Conservation (phyloP, 805 yeast species). For the Candida mattraensis region DNA sequence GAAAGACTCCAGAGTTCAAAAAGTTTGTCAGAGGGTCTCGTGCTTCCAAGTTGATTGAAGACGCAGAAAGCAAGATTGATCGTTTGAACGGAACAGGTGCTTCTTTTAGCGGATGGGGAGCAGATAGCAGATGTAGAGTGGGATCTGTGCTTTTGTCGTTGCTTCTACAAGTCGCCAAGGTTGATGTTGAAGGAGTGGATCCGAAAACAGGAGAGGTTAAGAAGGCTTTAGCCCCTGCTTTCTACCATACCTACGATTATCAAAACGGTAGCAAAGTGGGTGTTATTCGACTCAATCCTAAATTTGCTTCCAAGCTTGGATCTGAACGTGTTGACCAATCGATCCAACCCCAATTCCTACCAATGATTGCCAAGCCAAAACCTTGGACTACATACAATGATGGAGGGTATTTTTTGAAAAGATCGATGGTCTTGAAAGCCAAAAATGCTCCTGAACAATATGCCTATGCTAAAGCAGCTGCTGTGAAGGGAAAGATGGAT, state of each 20-base stretch:
- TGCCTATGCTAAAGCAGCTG: constrained; percentile 86
- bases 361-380: constrained; percentile 89
- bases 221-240: constrained; percentile 83
- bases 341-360: constrained; percentile 78
- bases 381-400: constrained; percentile 81
- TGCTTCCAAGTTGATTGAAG: constrained; percentile 28
- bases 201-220: constrained; percentile 71
- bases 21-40: constrained; percentile 37
- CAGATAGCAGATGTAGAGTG: constrained; percentile 54
- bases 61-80: constrained; percentile 26
- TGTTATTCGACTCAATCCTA: constrained; percentile 71
- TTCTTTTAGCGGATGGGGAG: constrained; percentile 27
- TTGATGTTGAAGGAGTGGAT: constrained; percentile 75
- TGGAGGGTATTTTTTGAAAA: constrained; percentile 81
- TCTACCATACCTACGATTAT: constrained; percentile 84
- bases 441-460: constrained; percentile 85
- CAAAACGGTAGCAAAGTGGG: constrained; percentile 79
- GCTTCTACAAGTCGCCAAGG: constrained; percentile 78
- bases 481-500: constrained; percentile 62
- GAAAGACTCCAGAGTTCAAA: constrained; percentile 43
- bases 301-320: constrained; percentile 63
- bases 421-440: constrained; percentile 66
- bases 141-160: constrained; percentile 80
- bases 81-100: constrained; percentile 19
- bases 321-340: constrained; percentile 63